phyloP scores from a whole-genome alignment of 768 basidiomycete genomes.

The Harrya chromipes region DNA sequence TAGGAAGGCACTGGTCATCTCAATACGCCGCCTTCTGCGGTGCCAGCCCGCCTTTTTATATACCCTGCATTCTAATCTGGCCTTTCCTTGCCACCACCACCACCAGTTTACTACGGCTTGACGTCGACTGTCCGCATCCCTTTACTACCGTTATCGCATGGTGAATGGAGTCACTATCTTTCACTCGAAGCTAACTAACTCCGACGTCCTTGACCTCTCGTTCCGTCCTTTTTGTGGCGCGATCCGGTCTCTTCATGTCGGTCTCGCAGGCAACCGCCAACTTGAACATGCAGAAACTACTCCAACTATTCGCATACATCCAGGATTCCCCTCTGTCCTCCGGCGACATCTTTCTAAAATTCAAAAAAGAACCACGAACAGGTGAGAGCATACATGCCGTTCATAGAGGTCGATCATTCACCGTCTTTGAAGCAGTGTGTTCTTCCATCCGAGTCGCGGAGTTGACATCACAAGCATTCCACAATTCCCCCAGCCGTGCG shows the following conservation, averaged over 20 bases:
- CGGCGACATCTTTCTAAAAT: background rate
- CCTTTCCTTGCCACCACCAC: no score
- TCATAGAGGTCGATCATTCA: slow-evolving; percentile 2
- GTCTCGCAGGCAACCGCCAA: background rate
- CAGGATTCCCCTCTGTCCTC: background rate
- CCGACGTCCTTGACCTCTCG: no score
- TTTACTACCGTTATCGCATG: no score
- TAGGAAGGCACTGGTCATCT: no score
- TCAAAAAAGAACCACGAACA: background rate
- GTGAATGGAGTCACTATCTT: no score
- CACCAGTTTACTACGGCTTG: no score
- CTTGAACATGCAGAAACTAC: background rate
- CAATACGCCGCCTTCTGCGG: no score
- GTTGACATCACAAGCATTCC: background rate
- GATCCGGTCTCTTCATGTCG: background rate
- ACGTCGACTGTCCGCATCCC: no score
- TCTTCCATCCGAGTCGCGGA: background rate
- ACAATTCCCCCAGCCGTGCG: background rate
- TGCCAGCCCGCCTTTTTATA: no score
- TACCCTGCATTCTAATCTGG: no score
- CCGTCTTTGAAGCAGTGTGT: background rate
- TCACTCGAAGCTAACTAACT: no score
- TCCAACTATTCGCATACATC: background rate
- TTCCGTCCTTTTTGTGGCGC: background rate
- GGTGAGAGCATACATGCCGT: slow-evolving; percentile 1